These are phyloP conservation scores for Sedum album DNA, from an alignment of 164 flowering plant species.

Conservation along the genomic window DNA sequence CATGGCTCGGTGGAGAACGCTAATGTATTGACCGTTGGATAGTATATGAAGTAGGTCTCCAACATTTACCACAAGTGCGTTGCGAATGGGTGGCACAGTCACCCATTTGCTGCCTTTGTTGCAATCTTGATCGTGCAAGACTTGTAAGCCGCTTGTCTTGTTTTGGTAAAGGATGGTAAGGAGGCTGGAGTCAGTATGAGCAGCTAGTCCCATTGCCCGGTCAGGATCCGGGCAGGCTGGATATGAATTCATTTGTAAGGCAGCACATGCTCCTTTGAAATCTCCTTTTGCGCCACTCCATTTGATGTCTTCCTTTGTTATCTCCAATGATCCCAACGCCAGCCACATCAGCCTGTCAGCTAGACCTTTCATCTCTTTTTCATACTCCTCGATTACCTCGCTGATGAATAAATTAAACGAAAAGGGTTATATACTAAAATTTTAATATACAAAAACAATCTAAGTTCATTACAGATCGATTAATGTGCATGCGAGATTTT, in stretches of 20 bases:
- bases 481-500: not conserved
- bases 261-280: not conserved
- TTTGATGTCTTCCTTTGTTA: constrained; percentile 18
- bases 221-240: constrained; percentile 32
- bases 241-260: constrained; percentile 27
- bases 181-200: constrained; percentile 32
- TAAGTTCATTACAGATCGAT: not conserved
- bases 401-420: too few relatives aligned
- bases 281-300: constrained; percentile 15
- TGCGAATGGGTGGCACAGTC: constrained; percentile 21
- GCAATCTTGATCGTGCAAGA: constrained; percentile 14
- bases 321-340: constrained; percentile 22
- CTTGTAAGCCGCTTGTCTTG: constrained; percentile 23
- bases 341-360: constrained; percentile 16
- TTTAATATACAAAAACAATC: too few relatives aligned
- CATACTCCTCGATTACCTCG: constrained; percentile 19
- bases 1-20: constrained; percentile 24
- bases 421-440: too few relatives aligned
- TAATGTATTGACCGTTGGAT: constrained; percentile 26
- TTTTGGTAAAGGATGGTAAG: constrained; percentile 24
- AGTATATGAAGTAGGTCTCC: constrained; percentile 40
- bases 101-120: constrained; percentile 29
- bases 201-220: constrained; percentile 31
- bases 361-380: constrained; percentile 14
- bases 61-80: constrained; percentile 25